phyloP scores from a whole-genome alignment of 768 basidiomycete genomes.

The Mycena vulgaris region DNA sequence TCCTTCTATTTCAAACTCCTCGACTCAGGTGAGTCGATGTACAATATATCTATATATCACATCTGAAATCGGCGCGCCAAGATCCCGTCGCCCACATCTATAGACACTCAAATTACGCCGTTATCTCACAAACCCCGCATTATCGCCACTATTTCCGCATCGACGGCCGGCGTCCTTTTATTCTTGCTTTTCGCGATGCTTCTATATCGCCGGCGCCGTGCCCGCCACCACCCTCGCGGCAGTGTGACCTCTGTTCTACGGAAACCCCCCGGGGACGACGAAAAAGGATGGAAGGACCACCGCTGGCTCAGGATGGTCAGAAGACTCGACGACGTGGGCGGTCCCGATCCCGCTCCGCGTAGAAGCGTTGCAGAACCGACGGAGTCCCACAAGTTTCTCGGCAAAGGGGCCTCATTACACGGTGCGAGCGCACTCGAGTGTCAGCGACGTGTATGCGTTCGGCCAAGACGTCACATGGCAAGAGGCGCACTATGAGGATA shows the following conservation, averaged over 20 bases:
- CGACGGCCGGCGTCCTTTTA: not conserved
- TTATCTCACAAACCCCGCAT: not conserved
- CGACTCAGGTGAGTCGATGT: not conserved
- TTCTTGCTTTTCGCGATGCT: not conserved
- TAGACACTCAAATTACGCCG: not conserved
- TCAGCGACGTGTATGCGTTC: conserved; percentile 20
- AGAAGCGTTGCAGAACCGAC: not conserved
- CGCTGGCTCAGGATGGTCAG: not conserved
- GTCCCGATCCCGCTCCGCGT: not conserved
- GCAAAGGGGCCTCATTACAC: conserved; percentile 22
- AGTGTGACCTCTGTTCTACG: not conserved
- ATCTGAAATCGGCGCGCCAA: not conserved
- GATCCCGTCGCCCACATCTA: not conserved
- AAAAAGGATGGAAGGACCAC: not conserved
- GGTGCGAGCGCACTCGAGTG: conserved; percentile 16
- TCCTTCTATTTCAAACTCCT: not conserved
- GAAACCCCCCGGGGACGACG: not conserved
- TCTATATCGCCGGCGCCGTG: conserved; percentile 10
- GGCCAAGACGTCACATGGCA: conserved; percentile 31
- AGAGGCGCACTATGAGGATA: conserved; percentile 30
- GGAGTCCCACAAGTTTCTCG: not conserved
- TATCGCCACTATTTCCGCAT: conserved; percentile 20
- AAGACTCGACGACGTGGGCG: not conserved
- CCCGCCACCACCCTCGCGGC: not conserved
- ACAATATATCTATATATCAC: not conserved